Evolutionary conservation across 2,329 filamentous ascomycete genomes (phyloP).

Genomic region (Fusarium dlaminii): DNA sequence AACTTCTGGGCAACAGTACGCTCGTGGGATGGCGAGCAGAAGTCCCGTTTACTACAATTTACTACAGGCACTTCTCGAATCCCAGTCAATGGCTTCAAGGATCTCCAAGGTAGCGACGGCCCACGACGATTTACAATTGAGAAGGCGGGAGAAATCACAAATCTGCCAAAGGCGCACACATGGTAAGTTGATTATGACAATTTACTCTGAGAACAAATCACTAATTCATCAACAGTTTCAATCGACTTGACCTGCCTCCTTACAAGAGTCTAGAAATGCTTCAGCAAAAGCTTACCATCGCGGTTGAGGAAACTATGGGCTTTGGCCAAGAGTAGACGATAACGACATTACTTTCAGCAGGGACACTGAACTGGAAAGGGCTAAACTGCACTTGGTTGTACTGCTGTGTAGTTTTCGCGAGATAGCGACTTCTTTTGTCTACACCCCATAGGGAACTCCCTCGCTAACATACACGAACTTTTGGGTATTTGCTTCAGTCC

Average conservation of each 20-base stretch:
- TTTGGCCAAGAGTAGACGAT: conserved; percentile 89
- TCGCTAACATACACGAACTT: conserved; percentile 35
- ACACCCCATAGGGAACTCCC: conserved; percentile 17
- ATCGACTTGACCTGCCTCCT: conserved; percentile 91
- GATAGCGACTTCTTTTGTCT: conserved; percentile 28
- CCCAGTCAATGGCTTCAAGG: conserved; percentile 99
- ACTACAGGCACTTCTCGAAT: conserved; percentile 98
- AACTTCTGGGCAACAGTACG: conserved; percentile 99
- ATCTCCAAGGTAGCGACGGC: conserved; percentile 95
- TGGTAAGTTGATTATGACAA: conserved; percentile 72
- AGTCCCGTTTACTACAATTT: conserved; percentile 94
- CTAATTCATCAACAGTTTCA: conserved; percentile 73
- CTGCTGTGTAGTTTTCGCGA: conserved; percentile 30
- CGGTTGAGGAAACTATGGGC: conserved; percentile 97
- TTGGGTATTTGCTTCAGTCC: conserved; percentile 47
- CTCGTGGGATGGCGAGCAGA: conserved; percentile 98
- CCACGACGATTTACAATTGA: conserved; percentile 97
- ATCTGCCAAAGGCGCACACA: conserved; percentile 96
- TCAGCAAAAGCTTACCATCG: conserved; percentile 91
- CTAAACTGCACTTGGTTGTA: conserved; percentile 14
- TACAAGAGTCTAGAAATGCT: conserved; percentile 91
- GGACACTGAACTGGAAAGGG: conserved; percentile 21
- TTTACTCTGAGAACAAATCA: neutral
- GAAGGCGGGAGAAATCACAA: conserved; percentile 90
- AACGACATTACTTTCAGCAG: conserved; percentile 29